phyloP scores from a whole-genome alignment of 2,329 filamentous ascomycete genomes.

The Ophiognomonia clavigignenti-juglandacearum region DNA sequence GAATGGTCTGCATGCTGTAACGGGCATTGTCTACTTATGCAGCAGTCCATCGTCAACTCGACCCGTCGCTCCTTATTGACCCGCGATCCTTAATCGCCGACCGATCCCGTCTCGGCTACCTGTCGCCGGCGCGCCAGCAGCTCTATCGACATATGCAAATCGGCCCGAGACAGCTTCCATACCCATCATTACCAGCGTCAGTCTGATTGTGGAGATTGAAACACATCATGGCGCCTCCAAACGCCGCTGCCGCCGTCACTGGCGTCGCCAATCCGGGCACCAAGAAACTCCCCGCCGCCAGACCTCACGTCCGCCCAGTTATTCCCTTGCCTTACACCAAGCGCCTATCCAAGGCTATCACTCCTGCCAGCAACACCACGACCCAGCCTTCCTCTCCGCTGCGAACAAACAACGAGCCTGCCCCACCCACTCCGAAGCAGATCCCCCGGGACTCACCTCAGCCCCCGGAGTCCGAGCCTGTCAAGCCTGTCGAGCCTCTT shows the following conservation, averaged over 20 bases:
- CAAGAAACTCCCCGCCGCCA: constrained; percentile 2
- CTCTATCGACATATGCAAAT: no score
- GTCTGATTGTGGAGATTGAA: constrained; percentile 30
- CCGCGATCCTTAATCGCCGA: no score
- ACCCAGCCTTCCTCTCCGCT: constrained; percentile 11
- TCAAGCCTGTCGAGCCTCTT: not conserved
- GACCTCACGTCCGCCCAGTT: constrained; percentile 8
- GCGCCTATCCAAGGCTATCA: constrained; percentile 9
- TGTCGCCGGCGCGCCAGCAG: no score
- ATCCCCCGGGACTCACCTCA: not conserved
- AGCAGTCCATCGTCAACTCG: no score
- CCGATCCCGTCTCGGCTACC: no score
- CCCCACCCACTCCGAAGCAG: constrained; percentile 1
- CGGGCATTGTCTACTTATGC: no score
- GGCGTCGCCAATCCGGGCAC: not conserved
- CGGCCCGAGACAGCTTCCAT: no score
- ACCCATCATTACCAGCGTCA: constrained; percentile 58
- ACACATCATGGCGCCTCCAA: constrained; percentile 14
- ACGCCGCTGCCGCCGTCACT: not conserved
- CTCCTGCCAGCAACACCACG: constrained; percentile 1
- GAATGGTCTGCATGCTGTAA: no score
- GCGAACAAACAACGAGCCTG: constrained; percentile 12
- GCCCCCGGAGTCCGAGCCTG: not conserved
- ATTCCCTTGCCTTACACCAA: constrained; percentile 14
- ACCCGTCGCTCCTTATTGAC: no score